A percentile compares a stretch with the other conserved stretches of the same genome.
phyloP scores from a whole-genome alignment of 192 early-diverging fungal species.

The Entomortierella lignicola region DNA sequence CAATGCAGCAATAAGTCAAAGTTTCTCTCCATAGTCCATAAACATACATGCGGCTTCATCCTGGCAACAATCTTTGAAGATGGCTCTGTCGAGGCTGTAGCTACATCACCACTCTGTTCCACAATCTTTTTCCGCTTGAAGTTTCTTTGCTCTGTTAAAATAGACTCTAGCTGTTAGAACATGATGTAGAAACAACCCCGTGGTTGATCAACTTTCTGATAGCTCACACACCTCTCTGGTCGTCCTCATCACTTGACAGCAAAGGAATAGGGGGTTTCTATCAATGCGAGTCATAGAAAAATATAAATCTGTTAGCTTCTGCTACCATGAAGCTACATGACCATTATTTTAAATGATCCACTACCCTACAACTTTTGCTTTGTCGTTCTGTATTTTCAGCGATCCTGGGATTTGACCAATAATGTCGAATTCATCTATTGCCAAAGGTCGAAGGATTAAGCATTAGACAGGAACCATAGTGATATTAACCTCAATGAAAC shows the following conservation, averaged over 20 bases:
- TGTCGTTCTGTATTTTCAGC: not conserved
- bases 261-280: slow-evolving; percentile 6
- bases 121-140: slow-evolving; percentile 35
- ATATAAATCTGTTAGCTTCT: not conserved
- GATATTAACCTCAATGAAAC: not conserved
- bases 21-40: not conserved
- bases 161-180: not conserved
- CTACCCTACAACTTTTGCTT: not conserved
- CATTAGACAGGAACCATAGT: not conserved
- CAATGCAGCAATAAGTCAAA: not conserved
- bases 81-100: not conserved
- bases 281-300: no score
- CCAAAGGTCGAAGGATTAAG: not conserved
- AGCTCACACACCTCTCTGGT: slow-evolving; percentile 20
- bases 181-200: not conserved
- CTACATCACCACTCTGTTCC: not conserved
- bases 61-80: slow-evolving; percentile 8
- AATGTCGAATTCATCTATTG: slow-evolving; percentile 1
- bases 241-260: slow-evolving; percentile 38
- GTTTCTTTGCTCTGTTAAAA: slow-evolving; percentile 10
- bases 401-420: not conserved
- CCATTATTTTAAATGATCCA: not conserved
- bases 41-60: slow-evolving; percentile 36
- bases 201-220: not conserved
- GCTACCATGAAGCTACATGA: not conserved